A percentile compares a stretch with the other conserved stretches of the same genome.
phyloP scores from a whole-genome alignment of 306 rosid species.

The Pterocarpus macrocarpus region DNA sequence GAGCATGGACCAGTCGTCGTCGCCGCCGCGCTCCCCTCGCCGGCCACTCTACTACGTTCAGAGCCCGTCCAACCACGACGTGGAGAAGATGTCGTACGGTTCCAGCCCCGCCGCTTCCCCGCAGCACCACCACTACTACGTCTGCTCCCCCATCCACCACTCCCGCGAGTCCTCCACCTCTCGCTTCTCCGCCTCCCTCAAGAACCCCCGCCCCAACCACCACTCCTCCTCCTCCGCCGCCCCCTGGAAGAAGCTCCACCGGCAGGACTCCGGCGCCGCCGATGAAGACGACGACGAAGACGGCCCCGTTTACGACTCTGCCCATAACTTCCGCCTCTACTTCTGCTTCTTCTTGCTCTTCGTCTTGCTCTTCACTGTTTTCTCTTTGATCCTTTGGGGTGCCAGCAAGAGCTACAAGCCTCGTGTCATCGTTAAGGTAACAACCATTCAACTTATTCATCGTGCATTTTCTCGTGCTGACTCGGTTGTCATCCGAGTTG shows the following conservation, averaged over 20 bases:
- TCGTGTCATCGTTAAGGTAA: slow-evolving; percentile 65
- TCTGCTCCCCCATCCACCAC: slow-evolving; percentile 91
- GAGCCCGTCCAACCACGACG: slow-evolving; percentile 93
- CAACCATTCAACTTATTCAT: not conserved
- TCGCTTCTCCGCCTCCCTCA: slow-evolving; percentile 88
- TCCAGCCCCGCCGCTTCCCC: slow-evolving; percentile 87
- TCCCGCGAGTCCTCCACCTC: slow-evolving; percentile 97
- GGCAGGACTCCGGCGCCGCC: slow-evolving; percentile 18
- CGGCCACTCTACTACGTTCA: slow-evolving; percentile 91
- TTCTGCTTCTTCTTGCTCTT: slow-evolving; percentile 66
- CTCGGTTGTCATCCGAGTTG: not conserved
- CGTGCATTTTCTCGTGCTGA: not conserved
- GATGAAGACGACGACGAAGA: slow-evolving; percentile 45
- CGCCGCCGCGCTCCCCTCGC: slow-evolving; percentile 80
- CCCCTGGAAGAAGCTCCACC: slow-evolving; percentile 74
- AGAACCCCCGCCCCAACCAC: slow-evolving; percentile 56
- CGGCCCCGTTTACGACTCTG: slow-evolving; percentile 15
- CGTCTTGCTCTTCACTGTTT: slow-evolving; percentile 60
- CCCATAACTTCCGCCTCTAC: slow-evolving; percentile 59
- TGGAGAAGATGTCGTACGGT: slow-evolving; percentile 94
- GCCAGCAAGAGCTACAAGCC: slow-evolving; percentile 86
- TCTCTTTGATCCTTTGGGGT: slow-evolving; percentile 88
- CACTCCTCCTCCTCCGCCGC: not conserved
- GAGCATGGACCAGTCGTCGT: slow-evolving; percentile 67
- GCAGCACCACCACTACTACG: slow-evolving; percentile 65